These are phyloP conservation scores for Gossypium anomalum DNA, from an alignment of 345 rosid species.

Conservation along the genomic window DNA sequence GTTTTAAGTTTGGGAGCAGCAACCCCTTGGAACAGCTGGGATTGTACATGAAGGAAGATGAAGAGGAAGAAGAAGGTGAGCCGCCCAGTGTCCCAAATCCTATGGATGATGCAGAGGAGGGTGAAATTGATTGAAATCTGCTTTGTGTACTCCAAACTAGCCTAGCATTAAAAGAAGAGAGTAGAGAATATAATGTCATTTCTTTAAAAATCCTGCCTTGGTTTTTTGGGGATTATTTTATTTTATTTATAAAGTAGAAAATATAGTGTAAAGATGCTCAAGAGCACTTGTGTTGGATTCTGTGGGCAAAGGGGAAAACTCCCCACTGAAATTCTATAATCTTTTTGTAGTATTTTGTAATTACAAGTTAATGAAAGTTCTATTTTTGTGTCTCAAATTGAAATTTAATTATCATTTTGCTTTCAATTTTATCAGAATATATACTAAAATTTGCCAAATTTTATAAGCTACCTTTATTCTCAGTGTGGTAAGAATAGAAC, in stretches of 20 bases:
- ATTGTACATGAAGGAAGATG: conserved; percentile 78
- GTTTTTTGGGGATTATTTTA: not conserved
- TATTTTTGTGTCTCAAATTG: not conserved
- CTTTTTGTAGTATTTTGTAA: not conserved
- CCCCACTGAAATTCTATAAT: not conserved
- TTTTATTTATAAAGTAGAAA: too few species aligned
- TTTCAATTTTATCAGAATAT: too few species aligned
- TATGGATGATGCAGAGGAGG: conserved; percentile 66
- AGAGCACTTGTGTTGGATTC: too few species aligned
- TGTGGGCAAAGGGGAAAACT: not conserved
- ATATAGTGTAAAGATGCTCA: too few species aligned
- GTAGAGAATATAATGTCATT: not conserved
- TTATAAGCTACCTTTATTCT: too few species aligned
- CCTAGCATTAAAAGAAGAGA: not conserved
- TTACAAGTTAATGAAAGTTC: not conserved
- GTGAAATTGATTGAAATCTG: conserved; percentile 44
- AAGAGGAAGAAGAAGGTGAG: conserved; percentile 65
- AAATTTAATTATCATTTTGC: too few species aligned
- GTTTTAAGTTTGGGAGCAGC: conserved; percentile 67
- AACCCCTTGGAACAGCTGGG: conserved; percentile 94
- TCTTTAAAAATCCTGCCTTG: not conserved
- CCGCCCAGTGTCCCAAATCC: conserved; percentile 24
- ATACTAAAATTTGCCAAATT: too few species aligned
- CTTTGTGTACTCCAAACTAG: not conserved
- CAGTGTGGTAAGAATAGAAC: too few species aligned